A percentile compares a stretch with the other conserved stretches of the same genome.
phyloP scores from a whole-genome alignment of 345 rosid genomes.

The Brassica carinata region DNA sequence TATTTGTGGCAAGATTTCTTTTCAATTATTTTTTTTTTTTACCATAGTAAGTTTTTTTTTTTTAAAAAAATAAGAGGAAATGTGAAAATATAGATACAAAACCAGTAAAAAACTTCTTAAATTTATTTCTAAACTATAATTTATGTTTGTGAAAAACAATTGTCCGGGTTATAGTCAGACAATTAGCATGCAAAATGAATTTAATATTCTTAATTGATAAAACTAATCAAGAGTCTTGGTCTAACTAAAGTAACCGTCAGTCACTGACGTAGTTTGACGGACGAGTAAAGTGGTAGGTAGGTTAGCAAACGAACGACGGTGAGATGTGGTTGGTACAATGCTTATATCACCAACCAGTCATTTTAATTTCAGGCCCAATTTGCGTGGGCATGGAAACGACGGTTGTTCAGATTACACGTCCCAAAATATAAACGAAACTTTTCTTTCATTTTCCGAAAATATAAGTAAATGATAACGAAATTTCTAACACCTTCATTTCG shows the following conservation, averaged over 20 bases:
- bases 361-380: conserved; percentile 24
- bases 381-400: conserved; percentile 32
- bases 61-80: too few species aligned
- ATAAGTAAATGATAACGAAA: conserved; percentile 33
- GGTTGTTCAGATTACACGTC: conserved; percentile 24
- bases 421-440: not conserved
- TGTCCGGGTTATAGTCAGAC: not conserved
- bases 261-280: not conserved
- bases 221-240: not conserved
- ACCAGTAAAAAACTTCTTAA: not conserved
- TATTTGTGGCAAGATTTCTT: not conserved
- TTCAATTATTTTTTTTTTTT: too few species aligned
- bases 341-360: conserved; percentile 29
- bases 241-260: not conserved
- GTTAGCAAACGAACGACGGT: not conserved
- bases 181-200: conserved; percentile 18
- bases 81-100: not conserved
- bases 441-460: not conserved
- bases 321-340: conserved; percentile 14
- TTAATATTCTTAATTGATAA: not conserved
- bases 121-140: not conserved
- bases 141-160: not conserved
- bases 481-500: conserved; percentile 22
- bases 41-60: not conserved
- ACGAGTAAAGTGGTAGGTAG: not conserved